These are phyloP conservation scores for Exophiala calicioides DNA, from an alignment of 2,329 filamentous ascomycete species.

Conservation along the genomic window DNA sequence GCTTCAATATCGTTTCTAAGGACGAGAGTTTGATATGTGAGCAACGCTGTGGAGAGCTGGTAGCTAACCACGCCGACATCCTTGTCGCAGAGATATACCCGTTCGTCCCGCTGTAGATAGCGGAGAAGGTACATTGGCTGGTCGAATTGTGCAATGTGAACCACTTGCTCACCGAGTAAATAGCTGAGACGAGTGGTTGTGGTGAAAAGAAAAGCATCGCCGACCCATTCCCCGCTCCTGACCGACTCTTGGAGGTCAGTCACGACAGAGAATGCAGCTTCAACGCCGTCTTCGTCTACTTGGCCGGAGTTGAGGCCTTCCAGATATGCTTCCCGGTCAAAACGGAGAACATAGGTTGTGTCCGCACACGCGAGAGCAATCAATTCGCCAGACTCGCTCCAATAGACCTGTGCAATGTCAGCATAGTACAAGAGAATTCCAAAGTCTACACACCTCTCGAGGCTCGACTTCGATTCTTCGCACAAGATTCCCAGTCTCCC, in stretches of 20 bases:
- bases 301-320: constrained; percentile 79
- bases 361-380: constrained; percentile 93
- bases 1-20: constrained; percentile 91
- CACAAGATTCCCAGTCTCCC: constrained; percentile 84
- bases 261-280: constrained; percentile 93
- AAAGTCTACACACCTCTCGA: constrained; percentile 49
- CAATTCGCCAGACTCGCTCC: constrained; percentile 94
- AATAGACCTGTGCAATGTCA: constrained; percentile 69
- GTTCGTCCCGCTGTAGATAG: constrained; percentile 92
- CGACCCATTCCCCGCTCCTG: constrained; percentile 94
- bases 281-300: constrained; percentile 87
- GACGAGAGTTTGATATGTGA: constrained; percentile 96
- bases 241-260: constrained; percentile 94
- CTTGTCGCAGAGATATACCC: constrained; percentile 93
- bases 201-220: constrained; percentile 98
- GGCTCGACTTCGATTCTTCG: constrained; percentile 84
- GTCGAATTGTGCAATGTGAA: constrained; percentile 96
- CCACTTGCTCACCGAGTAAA: constrained; percentile 94
- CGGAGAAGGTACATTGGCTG: constrained; percentile 92
- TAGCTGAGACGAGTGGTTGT: constrained; percentile 98
- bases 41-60: constrained; percentile 82
- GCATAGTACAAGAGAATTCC: neutral
- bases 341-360: constrained; percentile 90
- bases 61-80: constrained; percentile 92
- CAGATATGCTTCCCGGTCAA: constrained; percentile 83